Evolutionary conservation across 2,329 filamentous ascomycete species (phyloP).

Genomic region (Aureobasidium sp.): DNA sequence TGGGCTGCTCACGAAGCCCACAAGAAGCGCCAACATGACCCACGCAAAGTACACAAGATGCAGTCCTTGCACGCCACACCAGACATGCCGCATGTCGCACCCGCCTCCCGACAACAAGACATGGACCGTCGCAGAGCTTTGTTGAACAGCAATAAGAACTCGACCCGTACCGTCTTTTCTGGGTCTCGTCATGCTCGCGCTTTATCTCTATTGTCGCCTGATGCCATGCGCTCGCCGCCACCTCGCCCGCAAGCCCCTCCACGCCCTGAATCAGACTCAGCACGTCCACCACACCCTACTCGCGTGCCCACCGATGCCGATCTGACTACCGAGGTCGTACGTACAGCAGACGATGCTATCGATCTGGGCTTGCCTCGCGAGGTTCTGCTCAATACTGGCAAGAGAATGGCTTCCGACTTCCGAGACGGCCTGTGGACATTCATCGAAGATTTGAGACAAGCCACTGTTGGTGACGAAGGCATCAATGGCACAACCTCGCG

Average conservation of each 20-base stretch:
- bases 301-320: slow-evolving; percentile 15
- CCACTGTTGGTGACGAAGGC: slow-evolving; percentile 89
- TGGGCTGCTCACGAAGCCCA: slow-evolving; percentile 71
- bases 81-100: slow-evolving; percentile 7
- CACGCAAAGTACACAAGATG: slow-evolving; percentile 51
- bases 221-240: background rate
- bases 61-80: slow-evolving; percentile 41
- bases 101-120: slow-evolving; percentile 40
- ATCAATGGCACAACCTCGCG: slow-evolving; percentile 8
- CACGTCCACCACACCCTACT: slow-evolving; percentile 1
- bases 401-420: slow-evolving; percentile 83
- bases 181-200: slow-evolving; percentile 54
- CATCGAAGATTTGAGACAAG: slow-evolving; percentile 88
- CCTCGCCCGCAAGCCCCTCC: background rate
- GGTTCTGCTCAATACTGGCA: slow-evolving; percentile 47
- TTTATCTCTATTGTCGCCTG: slow-evolving; percentile 73
- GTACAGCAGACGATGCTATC: slow-evolving; percentile 27
- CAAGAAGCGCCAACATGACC: slow-evolving; percentile 60
- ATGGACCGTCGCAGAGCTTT: slow-evolving; percentile 66
- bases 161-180: slow-evolving; percentile 53
- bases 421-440: slow-evolving; percentile 88
- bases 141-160: slow-evolving; percentile 41
- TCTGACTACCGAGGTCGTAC: slow-evolving; percentile 18
- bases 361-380: slow-evolving; percentile 33
- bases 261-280: background rate